Evolutionary conservation across 768 basidiomycete genomes (phyloP), one percentile per base, ranked within the genome.

Genomic region (Naematelia encephala): DNA sequence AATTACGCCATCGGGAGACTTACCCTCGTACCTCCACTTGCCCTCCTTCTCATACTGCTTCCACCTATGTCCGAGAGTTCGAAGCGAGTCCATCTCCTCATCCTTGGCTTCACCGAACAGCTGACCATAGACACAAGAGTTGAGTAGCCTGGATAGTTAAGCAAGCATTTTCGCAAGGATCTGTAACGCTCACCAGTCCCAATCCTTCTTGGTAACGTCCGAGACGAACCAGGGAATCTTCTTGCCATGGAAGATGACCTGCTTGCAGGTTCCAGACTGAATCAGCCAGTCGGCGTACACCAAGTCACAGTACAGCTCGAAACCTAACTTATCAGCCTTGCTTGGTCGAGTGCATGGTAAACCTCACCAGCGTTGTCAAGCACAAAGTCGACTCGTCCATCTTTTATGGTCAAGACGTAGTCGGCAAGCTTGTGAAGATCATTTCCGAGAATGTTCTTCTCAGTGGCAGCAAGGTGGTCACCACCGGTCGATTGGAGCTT

Each of bases 361-460:
- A 48, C 57, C 61, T 43, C 23, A 62, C 65, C 69, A 45, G 77
- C 77, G 52, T 78, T 78, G 67, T 78, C 78, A 51, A 78, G 67
- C n/a, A 78, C 76, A 70, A 96, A 93, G 72, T 84, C 83, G 57
- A 91, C 81, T 62, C 88, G 82, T 26, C 87, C 87, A 51, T 85
- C 85, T 42, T 87, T 86, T 64, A 77, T 63, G 28, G 51, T 72
- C 48, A 57, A 57, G 59, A 75, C 75, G 72, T 85, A 85, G 55
- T 83, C 82, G 50, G 85, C 83, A 48, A 91, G 81, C 5, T 82
- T 81, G 68, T 85, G 85, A 51, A 91, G 84, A 57, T 71, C 54
- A 78, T 96, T 94, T 30, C 91, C 92, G 27, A 96, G 81, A 63
- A 96, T 96, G 73, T 96, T 96, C 80, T 93, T 92, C 79, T 94